These are phyloP conservation scores for Lathyrus tuberosus DNA, from an alignment of 306 rosid species.

Conservation along the genomic window DNA sequence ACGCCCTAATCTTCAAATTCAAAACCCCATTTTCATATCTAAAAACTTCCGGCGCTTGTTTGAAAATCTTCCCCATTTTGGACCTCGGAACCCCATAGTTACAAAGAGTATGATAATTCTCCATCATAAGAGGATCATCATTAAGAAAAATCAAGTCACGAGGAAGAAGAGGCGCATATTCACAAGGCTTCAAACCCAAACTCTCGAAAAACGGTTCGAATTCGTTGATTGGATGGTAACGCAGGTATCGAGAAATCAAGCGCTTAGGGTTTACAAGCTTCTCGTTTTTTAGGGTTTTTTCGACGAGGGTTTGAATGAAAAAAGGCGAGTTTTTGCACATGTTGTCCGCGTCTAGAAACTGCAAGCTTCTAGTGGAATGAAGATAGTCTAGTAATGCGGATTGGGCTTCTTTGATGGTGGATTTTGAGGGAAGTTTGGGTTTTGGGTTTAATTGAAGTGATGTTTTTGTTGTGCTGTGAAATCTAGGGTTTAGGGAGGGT, in stretches of 20 bases:
- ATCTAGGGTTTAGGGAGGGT: conserved; percentile 52
- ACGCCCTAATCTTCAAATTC: conserved; percentile 55
- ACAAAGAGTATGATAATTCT: conserved; percentile 57
- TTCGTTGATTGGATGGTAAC: conserved; percentile 82
- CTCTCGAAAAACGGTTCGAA: conserved; percentile 91
- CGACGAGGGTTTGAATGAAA: conserved; percentile 59
- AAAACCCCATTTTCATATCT: conserved; percentile 53
- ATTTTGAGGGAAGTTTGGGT: conserved; percentile 9
- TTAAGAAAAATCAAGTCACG: conserved; percentile 55
- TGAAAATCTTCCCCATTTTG: conserved; percentile 63
- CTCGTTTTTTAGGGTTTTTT: conserved; percentile 27
- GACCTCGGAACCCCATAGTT: conserved; percentile 63
- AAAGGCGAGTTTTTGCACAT: conserved; percentile 72
- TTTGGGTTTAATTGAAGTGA: not conserved
- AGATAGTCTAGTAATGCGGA: conserved; percentile 77
- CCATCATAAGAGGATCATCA: conserved; percentile 63
- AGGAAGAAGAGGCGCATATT: conserved; percentile 64
- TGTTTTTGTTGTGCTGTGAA: conserved; percentile 39
- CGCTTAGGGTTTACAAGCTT: conserved; percentile 25
- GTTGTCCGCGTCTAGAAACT: conserved; percentile 72
- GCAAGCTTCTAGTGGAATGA: conserved; percentile 66
- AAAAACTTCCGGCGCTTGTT: conserved; percentile 53
- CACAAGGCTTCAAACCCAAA: conserved; percentile 70
- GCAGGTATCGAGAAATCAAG: conserved; percentile 52
- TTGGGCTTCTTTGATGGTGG: conserved; percentile 55